Conservation (phyloP, 768 basidiomycete species). For the Lanmaoa pseudosensibilis region DNA sequence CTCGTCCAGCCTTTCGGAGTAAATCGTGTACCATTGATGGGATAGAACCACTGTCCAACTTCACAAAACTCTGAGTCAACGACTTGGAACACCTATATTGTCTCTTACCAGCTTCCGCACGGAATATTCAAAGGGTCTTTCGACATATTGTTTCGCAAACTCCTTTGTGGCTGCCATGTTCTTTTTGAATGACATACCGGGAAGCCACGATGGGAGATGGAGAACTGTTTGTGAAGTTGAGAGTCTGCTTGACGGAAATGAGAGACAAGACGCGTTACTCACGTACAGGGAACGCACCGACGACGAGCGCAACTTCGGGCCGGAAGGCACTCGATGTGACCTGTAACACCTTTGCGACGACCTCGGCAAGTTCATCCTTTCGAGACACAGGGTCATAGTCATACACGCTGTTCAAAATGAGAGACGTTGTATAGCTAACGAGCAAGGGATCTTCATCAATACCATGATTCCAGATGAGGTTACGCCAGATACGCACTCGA, state of each 20-base stretch:
- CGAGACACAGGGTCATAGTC: constrained; percentile 6
- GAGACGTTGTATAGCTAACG: constrained; percentile 5
- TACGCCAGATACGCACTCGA: constrained; percentile 20
- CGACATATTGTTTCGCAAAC: neutral
- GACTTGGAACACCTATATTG: no score
- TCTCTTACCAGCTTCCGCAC: neutral
- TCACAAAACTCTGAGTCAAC: no score
- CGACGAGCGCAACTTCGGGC: neutral
- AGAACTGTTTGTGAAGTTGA: neutral
- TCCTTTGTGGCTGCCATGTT: neutral
- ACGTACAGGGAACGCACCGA: no score
- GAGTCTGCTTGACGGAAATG: neutral
- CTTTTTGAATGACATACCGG: constrained; percentile 9
- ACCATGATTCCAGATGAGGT: no score
- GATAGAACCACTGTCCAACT: neutral
- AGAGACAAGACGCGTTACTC: no score
- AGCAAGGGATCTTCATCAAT: no score
- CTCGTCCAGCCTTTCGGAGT: neutral
- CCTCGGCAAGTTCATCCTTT: neutral
- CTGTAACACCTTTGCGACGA: neutral
- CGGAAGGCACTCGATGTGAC: neutral
- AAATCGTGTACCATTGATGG: constrained; percentile 6
- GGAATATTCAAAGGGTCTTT: neutral
- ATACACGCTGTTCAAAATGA: constrained; percentile 5
- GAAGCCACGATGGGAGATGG: constrained; percentile 9